Evolutionary conservation across 2,329 filamentous ascomycete genomes (phyloP).

Genomic region (Diaporthe sp.): DNA sequence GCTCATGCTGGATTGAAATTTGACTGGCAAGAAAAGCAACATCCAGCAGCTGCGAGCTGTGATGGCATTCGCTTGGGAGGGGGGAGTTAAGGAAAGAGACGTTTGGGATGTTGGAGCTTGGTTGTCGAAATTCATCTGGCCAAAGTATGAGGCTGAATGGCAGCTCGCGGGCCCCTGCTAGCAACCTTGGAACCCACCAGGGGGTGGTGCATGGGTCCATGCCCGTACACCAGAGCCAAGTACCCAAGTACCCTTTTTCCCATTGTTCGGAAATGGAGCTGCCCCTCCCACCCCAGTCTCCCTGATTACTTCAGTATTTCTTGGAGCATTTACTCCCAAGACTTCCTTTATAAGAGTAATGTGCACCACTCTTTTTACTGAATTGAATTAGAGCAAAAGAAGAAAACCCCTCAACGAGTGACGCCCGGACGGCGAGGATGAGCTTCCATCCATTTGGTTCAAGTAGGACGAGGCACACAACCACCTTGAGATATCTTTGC

Average conservation of each 20-base stretch:
- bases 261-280: background rate
- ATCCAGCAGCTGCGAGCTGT: background rate
- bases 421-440: background rate
- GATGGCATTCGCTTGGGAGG: background rate
- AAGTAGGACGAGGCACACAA: no score
- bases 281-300: background rate
- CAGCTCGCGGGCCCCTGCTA: conserved; percentile 19
- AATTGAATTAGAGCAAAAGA: no score
- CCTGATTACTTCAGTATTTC: background rate
- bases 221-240: background rate
- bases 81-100: background rate
- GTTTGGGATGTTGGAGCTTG: background rate
- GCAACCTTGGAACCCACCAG: background rate
- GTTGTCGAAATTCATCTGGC: conserved; percentile 29
- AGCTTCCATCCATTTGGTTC: background rate
- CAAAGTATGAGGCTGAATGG: conserved; percentile 30
- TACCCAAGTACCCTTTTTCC: conserved; percentile 2
- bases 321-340: background rate
- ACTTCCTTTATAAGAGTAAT: background rate
- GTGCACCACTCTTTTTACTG: background rate
- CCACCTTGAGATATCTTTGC: background rate
- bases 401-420: background rate
- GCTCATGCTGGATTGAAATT: conserved; percentile 26
- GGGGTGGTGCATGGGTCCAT: conserved; percentile 3
- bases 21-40: background rate